Conservation (phyloP, 2,329 filamentous ascomycete genomes). For the Cladobotryum protrusum region DNA sequence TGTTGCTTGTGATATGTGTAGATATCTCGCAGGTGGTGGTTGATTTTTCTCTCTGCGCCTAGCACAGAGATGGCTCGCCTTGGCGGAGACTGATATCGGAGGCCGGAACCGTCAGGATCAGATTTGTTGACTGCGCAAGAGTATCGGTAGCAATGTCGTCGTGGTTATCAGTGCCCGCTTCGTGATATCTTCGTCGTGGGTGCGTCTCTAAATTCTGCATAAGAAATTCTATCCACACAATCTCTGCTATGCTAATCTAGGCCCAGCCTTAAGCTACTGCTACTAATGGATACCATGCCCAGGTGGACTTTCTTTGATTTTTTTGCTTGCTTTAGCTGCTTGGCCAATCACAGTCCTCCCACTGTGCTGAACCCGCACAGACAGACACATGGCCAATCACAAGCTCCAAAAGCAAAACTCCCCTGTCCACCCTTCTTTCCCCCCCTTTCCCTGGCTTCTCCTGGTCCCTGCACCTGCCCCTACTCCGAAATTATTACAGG, state of each 20-base stretch:
- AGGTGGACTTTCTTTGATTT: too few relatives aligned
- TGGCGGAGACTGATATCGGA: background rate
- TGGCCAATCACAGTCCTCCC: slow-evolving; percentile 14
- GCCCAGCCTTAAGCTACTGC: too few relatives aligned
- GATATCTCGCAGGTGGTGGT: slow-evolving; percentile 7
- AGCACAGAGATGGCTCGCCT: slow-evolving; percentile 1
- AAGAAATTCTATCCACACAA: too few relatives aligned
- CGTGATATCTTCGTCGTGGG: too few relatives aligned
- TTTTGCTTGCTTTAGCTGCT: too few relatives aligned
- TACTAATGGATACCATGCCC: too few relatives aligned
- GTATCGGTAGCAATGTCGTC: too few relatives aligned
- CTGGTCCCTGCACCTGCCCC: slow-evolving; percentile 32
- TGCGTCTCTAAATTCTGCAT: too few relatives aligned
- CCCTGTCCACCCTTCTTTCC: slow-evolving; percentile 25
- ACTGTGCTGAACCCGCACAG: slow-evolving; percentile 19
- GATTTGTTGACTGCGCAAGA: too few relatives aligned
- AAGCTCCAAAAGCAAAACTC: slow-evolving; percentile 18
- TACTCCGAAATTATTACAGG: slow-evolving; percentile 45
- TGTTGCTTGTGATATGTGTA: slow-evolving; percentile 12
- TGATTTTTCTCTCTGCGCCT: background rate
- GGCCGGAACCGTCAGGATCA: too few relatives aligned
- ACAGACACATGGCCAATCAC: slow-evolving; percentile 23
- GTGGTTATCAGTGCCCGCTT: too few relatives aligned
- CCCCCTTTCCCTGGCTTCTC: slow-evolving; percentile 35
- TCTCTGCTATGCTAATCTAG: too few relatives aligned